Conservation (phyloP, 2,329 filamentous ascomycete genomes). For the Nectriaceae sp. region DNA sequence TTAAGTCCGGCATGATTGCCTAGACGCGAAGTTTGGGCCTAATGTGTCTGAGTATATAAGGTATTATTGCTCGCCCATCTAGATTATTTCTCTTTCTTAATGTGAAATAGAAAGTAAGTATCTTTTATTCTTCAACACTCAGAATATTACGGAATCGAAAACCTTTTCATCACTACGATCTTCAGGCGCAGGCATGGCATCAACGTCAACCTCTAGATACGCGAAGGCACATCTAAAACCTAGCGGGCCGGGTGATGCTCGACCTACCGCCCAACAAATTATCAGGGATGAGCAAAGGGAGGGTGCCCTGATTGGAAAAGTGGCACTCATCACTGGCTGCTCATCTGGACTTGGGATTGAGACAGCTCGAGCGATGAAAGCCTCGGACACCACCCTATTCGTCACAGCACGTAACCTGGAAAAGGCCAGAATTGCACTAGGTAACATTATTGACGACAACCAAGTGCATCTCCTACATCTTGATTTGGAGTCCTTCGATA, state of each 20-base stretch:
- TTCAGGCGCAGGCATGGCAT: background rate
- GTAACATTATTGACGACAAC: slow-evolving; percentile 12
- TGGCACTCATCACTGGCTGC: slow-evolving; percentile 45
- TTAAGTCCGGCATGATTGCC: too few relatives aligned
- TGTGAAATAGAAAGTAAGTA: background rate
- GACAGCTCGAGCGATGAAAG: slow-evolving; percentile 44
- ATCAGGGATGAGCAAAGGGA: slow-evolving; percentile 37
- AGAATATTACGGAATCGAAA: too few relatives aligned
- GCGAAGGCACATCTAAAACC: slow-evolving; percentile 13
- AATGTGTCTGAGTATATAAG: background rate
- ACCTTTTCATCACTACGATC: too few relatives aligned
- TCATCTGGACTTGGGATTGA: slow-evolving; percentile 47
- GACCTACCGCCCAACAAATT: slow-evolving; percentile 43
- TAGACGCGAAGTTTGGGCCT: background rate
- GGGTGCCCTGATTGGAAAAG: slow-evolving; percentile 37
- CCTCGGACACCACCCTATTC: slow-evolving; percentile 34
- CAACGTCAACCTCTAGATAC: slow-evolving; percentile 5
- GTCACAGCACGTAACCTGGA: slow-evolving; percentile 26
- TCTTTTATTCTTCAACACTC: background rate
- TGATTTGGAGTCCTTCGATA: slow-evolving; percentile 28
- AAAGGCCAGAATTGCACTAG: slow-evolving; percentile 22
- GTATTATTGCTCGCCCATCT: background rate
- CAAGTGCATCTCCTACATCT: slow-evolving; percentile 24
- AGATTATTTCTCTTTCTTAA: background rate
- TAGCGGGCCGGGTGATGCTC: slow-evolving; percentile 38